Conservation (phyloP, 2,329 filamentous ascomycete species). For the Didymella segeticola region DNA sequence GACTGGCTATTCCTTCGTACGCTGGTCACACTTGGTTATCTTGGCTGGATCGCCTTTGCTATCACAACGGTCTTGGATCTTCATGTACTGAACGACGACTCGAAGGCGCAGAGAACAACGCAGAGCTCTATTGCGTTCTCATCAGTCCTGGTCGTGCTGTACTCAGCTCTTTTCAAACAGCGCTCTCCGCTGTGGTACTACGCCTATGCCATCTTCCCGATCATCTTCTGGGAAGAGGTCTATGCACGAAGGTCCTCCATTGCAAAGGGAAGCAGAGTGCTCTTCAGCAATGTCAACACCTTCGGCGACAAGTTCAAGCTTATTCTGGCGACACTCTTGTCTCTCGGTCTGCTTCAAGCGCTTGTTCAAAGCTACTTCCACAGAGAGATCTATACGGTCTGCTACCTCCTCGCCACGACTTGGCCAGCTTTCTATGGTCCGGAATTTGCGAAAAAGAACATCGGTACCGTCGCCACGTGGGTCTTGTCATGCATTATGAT, state of each 20-base stretch:
- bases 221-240: constrained; percentile 96
- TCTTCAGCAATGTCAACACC: constrained; percentile 74
- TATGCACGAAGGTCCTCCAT: constrained; percentile 78
- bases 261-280: constrained; percentile 66
- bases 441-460: constrained; percentile 73
- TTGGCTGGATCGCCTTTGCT: constrained; percentile 95
- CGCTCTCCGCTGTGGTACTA: constrained; percentile 86
- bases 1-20: constrained; percentile 96
- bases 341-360: constrained; percentile 78
- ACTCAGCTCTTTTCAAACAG: constrained; percentile 79
- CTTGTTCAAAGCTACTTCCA: constrained; percentile 89
- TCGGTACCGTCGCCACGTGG: constrained; percentile 73
- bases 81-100: constrained; percentile 78
- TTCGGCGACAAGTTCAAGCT: constrained; percentile 65
- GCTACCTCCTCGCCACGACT: constrained; percentile 76
- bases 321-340: constrained; percentile 68
- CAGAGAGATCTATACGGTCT: constrained; percentile 81
- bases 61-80: constrained; percentile 86
- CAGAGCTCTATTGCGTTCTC: constrained; percentile 72
- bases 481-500: constrained; percentile 77
- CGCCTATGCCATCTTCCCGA: constrained; percentile 87
- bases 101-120: constrained; percentile 68
- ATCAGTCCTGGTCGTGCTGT: constrained; percentile 76
- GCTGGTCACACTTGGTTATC: constrained; percentile 86
- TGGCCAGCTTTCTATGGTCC: constrained; percentile 81